Evolutionary conservation across 129 eudicot genomes (phyloP), one percentile per base, ranked within the genome.

Genomic region (Flaveria sonorensis): DNA sequence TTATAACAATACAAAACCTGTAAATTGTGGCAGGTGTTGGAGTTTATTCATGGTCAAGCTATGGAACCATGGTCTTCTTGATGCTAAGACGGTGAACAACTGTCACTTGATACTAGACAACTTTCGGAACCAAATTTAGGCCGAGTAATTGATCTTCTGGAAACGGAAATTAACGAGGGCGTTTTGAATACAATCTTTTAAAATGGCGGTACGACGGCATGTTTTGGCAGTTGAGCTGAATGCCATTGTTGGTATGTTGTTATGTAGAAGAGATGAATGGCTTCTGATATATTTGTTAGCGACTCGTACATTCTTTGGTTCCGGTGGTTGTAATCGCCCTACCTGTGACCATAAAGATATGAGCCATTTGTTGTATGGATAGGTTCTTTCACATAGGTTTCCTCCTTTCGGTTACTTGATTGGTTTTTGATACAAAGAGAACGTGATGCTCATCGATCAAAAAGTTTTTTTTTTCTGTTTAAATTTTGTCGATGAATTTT

Each of bases 61-160:
- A 50, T 91, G 96, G 96, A 89, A 89, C 36, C 99, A 86, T 74
- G 97, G 97, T 46, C 92, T 94, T 30, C 85, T 94, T 8, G 99
- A 94, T 74, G 87, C 94, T 32, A 91, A 92, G 40, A 60, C 90
- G 24, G 85, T 94, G 82, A 83, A 91, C 75, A 83, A 47, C 16
- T 94, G 99, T 78, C 84, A 85, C 56, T 5, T 77, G 16, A 81
- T 87, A 28, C 79, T 94, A 10, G 88, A 91, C 26, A 62, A 60
- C 52, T 47, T 60, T 20, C 77, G 64, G 23, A 15, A 42, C 15
- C 71, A 26, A 23, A 21, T 10, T 42, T 39, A 28, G 39, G 55
- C 24, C 51, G 30, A 32, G 51, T 18, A 32, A 72, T 19, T 10
- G 52, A 68, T 40, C 69, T 53, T 53, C 20, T 68, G 66, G 42